Percentiles rank a stretch among this genome's conserved stretches.
Evolutionary conservation across 1,284 basidiomycete species (phyloP).

Genomic region (Ceratobasidium sp.): DNA sequence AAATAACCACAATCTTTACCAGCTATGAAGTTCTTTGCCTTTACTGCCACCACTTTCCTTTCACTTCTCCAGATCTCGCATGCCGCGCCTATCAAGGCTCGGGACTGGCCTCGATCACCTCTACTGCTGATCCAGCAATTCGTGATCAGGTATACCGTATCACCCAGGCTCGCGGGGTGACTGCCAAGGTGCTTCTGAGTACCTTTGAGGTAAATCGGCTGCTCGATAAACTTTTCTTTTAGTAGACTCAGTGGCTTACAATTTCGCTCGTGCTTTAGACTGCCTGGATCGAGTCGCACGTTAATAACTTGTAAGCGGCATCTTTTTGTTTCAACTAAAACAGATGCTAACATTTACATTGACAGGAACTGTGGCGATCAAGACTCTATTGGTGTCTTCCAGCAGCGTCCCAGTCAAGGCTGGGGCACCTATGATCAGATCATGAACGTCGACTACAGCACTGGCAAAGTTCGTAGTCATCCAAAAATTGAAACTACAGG

Average conservation of each 20-base stretch:
- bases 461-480: conserved; percentile 3
- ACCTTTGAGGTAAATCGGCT: conserved; percentile 27
- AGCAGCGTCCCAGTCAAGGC: conserved; percentile 43
- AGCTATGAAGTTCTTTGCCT: conserved; percentile 24
- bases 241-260: neutral
- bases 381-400: conserved; percentile 43
- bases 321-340: neutral
- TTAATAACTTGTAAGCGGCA: conserved; percentile 30
- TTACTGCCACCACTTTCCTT: conserved; percentile 4
- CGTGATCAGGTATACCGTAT: conserved; percentile 35
- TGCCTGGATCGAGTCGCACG: conserved; percentile 37
- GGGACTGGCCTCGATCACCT: conserved; percentile 35
- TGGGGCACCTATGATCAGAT: conserved; percentile 43
- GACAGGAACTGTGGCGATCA: conserved; percentile 40
- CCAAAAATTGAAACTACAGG: neutral
- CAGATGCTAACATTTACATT: neutral
- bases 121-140: conserved; percentile 16
- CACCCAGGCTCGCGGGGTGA: conserved; percentile 33
- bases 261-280: neutral
- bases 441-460: conserved; percentile 41
- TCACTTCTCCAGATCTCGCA: conserved; percentile 23
- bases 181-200: conserved; percentile 26
- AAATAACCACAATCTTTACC: neutral
- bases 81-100: conserved; percentile 30
- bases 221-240: neutral